Evolutionary conservation across 1,139 yeast species (phyloP).

Genomic region (Tardiomyces digboiensis): DNA sequence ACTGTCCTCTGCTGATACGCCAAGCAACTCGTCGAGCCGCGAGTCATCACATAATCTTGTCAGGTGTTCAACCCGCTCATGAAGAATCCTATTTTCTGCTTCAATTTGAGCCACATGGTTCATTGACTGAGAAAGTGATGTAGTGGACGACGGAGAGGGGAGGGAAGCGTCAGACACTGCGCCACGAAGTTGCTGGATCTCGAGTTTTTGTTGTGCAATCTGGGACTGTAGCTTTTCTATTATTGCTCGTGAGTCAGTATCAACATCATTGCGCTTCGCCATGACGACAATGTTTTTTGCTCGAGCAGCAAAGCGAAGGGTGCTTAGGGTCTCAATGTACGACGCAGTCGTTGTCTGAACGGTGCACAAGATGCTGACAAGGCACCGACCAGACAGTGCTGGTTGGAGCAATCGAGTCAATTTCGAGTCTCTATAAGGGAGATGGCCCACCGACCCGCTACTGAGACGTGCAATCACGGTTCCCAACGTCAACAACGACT

Average conservation of each 20-base stretch:
- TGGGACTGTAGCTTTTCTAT: constrained; percentile 23
- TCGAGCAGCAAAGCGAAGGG: constrained; percentile 85
- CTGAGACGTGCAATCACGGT: constrained; percentile 74
- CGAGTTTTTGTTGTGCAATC: constrained; percentile 31
- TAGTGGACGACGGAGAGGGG: not conserved
- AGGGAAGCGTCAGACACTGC: not conserved
- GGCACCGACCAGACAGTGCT: constrained; percentile 78
- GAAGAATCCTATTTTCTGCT: constrained; percentile 51
- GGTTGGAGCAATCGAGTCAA: constrained; percentile 84
- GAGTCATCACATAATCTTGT: constrained; percentile 52
- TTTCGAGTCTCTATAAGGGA: constrained; percentile 90
- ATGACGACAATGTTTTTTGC: constrained; percentile 76
- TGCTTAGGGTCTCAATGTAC: constrained; percentile 72
- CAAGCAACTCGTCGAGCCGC: constrained; percentile 37
- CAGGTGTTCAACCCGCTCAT: constrained; percentile 62
- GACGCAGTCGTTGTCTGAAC: constrained; percentile 57
- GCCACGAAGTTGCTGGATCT: constrained; percentile 22
- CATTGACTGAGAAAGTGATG: not conserved
- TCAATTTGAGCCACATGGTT: constrained; percentile 37
- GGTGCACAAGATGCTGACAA: constrained; percentile 85
- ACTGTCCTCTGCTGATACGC: constrained; percentile 11
- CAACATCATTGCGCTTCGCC: constrained; percentile 42
- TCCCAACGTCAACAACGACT: constrained; percentile 79
- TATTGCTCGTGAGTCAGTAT: constrained; percentile 7
- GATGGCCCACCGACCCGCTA: constrained; percentile 35